phyloP scores from a whole-genome alignment of 208 protist genomes.

The Tritrichomonas musculus region DNA sequence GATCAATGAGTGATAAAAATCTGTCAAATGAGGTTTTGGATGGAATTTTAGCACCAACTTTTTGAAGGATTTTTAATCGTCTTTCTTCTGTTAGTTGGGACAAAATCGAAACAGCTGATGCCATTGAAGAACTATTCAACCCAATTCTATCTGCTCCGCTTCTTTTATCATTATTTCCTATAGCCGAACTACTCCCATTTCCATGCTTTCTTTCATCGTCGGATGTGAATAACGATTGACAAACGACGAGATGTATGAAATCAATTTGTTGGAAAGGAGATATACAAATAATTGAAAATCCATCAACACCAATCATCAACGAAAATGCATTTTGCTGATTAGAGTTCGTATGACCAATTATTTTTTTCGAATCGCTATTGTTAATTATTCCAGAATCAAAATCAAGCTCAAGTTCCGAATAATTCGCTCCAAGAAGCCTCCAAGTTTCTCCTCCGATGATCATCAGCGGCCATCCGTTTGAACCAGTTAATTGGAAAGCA shows the following conservation, averaged over 20 bases:
- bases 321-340: too few relatives aligned
- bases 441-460: background rate
- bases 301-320: background rate
- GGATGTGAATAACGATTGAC: background rate
- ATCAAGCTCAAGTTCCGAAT: background rate
- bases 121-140: too few relatives aligned
- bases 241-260: background rate
- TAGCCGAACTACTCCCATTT: too few relatives aligned
- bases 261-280: background rate
- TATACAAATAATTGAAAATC: background rate
- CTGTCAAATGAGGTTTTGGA: background rate
- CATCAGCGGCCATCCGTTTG: background rate
- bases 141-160: too few relatives aligned
- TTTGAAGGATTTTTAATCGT: background rate
- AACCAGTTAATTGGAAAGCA: background rate
- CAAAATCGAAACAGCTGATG: background rate
- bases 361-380: too few relatives aligned
- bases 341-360: too few relatives aligned
- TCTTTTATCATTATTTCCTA: too few relatives aligned
- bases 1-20: background rate
- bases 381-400: background rate
- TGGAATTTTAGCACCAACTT: background rate
- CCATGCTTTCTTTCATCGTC: too few relatives aligned
- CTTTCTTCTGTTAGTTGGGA: background rate
- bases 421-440: background rate